Conservation (phyloP, 768 basidiomycete genomes). For the Pseudohyphozyma bogoriensis region DNA sequence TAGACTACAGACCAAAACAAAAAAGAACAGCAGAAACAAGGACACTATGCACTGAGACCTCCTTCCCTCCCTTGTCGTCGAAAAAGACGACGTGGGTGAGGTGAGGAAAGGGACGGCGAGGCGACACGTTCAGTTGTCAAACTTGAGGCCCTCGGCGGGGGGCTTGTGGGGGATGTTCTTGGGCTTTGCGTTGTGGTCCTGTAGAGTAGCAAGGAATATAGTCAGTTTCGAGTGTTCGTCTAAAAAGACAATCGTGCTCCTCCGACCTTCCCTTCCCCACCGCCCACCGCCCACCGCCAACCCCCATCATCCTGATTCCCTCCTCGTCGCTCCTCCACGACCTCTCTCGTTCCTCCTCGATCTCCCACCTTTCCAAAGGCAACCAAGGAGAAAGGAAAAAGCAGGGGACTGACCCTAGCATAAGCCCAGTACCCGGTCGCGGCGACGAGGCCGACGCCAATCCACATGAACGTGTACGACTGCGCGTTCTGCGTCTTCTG, state of each 20-base stretch:
- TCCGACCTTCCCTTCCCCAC: too few relatives aligned
- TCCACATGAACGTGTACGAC: neutral
- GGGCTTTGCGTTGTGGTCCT: neutral
- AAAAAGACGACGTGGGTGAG: too few relatives aligned
- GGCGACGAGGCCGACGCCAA: neutral
- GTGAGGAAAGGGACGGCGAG: too few relatives aligned
- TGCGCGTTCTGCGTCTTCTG: neutral
- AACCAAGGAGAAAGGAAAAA: neutral
- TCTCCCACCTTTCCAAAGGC: neutral
- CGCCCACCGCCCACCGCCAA: neutral
- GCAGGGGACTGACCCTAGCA: neutral
- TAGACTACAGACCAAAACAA: too few relatives aligned
- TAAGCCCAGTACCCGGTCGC: neutral
- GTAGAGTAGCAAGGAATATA: neutral
- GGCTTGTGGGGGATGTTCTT: neutral
- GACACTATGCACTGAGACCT: too few relatives aligned
- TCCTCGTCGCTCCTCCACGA: neutral
- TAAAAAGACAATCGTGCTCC: too few relatives aligned
- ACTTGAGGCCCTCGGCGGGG: neutral
- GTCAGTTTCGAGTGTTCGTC: too few relatives aligned
- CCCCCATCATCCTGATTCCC: neutral
- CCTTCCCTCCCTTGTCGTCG: too few relatives aligned
- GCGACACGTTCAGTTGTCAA: neutral
- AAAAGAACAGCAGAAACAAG: too few relatives aligned
- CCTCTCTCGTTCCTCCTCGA: too few relatives aligned